Evolutionary conservation across 495 filamentous ascomycete genomes (phyloP).

Genomic region (Penicillium salamii): DNA sequence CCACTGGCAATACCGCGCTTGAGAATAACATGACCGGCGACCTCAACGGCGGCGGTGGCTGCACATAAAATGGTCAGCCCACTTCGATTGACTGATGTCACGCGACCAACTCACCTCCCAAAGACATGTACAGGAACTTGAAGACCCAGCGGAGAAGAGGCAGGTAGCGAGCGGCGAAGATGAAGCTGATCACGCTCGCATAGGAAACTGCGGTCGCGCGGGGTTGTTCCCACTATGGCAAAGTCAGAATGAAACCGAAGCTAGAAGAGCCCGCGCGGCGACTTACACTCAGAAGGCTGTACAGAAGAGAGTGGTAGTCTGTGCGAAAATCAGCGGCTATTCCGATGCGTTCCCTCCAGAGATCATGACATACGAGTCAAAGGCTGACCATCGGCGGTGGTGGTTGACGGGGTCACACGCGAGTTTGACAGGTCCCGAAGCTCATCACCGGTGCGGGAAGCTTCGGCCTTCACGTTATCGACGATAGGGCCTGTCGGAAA

Average conservation of each 20-base stretch:
- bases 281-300: slow-evolving; percentile 75
- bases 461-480: slow-evolving; percentile 71
- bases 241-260: slow-evolving; percentile 24
- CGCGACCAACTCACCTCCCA: slow-evolving; percentile 55
- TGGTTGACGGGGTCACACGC: slow-evolving; percentile 63
- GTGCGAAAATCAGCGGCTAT: slow-evolving; percentile 13
- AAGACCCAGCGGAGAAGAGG: slow-evolving; percentile 84
- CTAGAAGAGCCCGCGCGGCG: slow-evolving; percentile 5
- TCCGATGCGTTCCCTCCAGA: not conserved
- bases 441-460: slow-evolving; percentile 67
- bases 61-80: slow-evolving; percentile 12
- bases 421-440: slow-evolving; percentile 71
- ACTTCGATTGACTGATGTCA: slow-evolving; percentile 6
- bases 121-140: slow-evolving; percentile 71
- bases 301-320: slow-evolving; percentile 95
- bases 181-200: slow-evolving; percentile 66
- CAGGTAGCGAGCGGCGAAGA: slow-evolving; percentile 87
- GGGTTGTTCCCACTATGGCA: slow-evolving; percentile 61
- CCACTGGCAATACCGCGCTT: slow-evolving; percentile 79
- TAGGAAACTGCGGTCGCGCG: slow-evolving; percentile 87
- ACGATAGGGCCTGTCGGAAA: slow-evolving; percentile 63
- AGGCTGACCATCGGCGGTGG: slow-evolving; percentile 78
- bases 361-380: slow-evolving; percentile 63
- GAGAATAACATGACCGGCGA: slow-evolving; percentile 71
- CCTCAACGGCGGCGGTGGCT: slow-evolving; percentile 74